These are phyloP conservation scores for Nicotiana noctiflora DNA, from an alignment of 257 asterid species.

Conservation along the genomic window DNA sequence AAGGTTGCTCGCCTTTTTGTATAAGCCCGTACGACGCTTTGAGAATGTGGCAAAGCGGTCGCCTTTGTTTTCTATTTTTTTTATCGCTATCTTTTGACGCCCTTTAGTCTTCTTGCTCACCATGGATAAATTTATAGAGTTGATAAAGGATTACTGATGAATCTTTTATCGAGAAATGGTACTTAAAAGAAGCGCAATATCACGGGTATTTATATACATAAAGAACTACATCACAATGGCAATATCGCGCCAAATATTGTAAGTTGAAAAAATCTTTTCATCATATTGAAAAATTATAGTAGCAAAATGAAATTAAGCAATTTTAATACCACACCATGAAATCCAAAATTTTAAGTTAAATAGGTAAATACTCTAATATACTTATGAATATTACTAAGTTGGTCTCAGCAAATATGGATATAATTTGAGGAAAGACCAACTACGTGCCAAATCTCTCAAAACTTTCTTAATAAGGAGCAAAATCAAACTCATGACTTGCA, in stretches of 20 bases:
- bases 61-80: conserved; percentile 15
- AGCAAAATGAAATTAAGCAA: not conserved
- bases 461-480: not conserved
- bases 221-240: not conserved
- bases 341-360: not conserved
- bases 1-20: conserved; percentile 32
- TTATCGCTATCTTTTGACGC: conserved; percentile 27
- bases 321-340: not conserved
- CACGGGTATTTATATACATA: not conserved
- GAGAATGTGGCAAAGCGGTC: conserved; percentile 29
- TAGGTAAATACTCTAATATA: not conserved
- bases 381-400: not conserved
- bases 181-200: not conserved
- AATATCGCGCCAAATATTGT: not conserved
- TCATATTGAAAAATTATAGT: not conserved
- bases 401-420: not conserved
- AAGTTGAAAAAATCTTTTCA: not conserved
- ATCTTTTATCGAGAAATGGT: not conserved
- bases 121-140: not conserved
- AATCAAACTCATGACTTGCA: not conserved
- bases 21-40: conserved; percentile 26
- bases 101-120: conserved; percentile 22
- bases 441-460: not conserved
- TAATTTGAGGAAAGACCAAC: not conserved
- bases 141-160: not conserved